These are phyloP conservation scores for Streptanthus diversifolius DNA, from an alignment of 345 rosid species.

Conservation along the genomic window DNA sequence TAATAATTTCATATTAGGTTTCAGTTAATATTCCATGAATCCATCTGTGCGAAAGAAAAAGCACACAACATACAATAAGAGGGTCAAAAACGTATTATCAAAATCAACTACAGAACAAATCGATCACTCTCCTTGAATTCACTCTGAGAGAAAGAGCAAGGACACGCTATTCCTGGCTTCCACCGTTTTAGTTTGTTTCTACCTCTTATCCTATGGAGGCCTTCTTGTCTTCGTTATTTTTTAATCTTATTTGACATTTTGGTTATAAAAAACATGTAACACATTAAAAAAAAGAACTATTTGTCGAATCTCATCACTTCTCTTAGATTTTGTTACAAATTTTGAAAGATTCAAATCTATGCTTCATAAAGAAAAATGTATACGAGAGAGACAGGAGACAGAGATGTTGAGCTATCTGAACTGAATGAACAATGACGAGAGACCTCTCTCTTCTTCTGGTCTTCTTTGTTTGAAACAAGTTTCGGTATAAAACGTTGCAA, in stretches of 20 bases:
- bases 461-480: slow-evolving; percentile 7
- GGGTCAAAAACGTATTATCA: too few relatives aligned
- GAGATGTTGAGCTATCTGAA: slow-evolving; percentile 13
- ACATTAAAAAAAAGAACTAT: not conserved
- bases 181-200: too few relatives aligned
- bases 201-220: too few relatives aligned
- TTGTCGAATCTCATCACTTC: not conserved
- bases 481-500: not conserved
- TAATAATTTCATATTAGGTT: not conserved
- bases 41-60: not conserved
- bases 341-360: slow-evolving; percentile 12
- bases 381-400: not conserved
- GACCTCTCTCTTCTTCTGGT: slow-evolving; percentile 8
- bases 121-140: too few relatives aligned
- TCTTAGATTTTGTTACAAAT: slow-evolving; percentile 22
- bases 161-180: too few relatives aligned
- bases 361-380: slow-evolving; percentile 7
- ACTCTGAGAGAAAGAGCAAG: too few relatives aligned
- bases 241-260: too few relatives aligned
- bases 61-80: too few relatives aligned
- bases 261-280: too few relatives aligned
- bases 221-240: too few relatives aligned
- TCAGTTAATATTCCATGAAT: not conserved
- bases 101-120: too few relatives aligned
- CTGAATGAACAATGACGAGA: slow-evolving; percentile 20